These are phyloP conservation scores for Gossypium trilobum DNA, from an alignment of 441 rosid species.

Conservation along the genomic window DNA sequence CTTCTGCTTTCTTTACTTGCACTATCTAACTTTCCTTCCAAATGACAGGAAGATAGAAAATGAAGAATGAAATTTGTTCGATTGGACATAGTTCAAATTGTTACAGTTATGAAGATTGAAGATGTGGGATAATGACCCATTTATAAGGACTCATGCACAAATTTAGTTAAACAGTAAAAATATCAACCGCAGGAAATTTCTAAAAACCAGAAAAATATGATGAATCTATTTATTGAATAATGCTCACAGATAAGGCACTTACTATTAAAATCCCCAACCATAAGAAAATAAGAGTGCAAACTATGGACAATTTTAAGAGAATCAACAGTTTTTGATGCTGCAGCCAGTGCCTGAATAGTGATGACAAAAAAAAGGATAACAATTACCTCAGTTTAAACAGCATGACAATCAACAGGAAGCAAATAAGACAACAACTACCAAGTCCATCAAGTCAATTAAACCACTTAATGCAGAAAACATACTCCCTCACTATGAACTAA, in stretches of 20 bases:
- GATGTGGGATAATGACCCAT: neutral
- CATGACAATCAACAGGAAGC: slow-evolving; percentile 1
- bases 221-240: neutral
- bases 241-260: slow-evolving; percentile 24
- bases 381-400: neutral
- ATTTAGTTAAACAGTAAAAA: neutral
- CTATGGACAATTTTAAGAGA: slow-evolving; percentile 80
- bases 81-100: neutral
- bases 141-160: neutral
- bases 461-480: neutral
- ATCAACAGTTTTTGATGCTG: slow-evolving; percentile 94
- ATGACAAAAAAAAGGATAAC: slow-evolving; percentile 14
- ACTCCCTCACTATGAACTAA: neutral
- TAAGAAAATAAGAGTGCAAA: slow-evolving; percentile 81
- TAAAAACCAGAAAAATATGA: neutral
- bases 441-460: neutral
- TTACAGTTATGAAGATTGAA: slow-evolving; percentile 10
- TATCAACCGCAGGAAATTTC: neutral
- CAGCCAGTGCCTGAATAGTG: slow-evolving; percentile 81
- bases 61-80: neutral
- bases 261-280: slow-evolving; percentile 79
- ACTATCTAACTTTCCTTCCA: neutral
- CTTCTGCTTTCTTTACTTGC: neutral
- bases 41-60: neutral
- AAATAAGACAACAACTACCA: neutral